Evolutionary conservation across 176 grass and related monocot genomes (phyloP).

Genomic region (Oryza glumipatula): DNA sequence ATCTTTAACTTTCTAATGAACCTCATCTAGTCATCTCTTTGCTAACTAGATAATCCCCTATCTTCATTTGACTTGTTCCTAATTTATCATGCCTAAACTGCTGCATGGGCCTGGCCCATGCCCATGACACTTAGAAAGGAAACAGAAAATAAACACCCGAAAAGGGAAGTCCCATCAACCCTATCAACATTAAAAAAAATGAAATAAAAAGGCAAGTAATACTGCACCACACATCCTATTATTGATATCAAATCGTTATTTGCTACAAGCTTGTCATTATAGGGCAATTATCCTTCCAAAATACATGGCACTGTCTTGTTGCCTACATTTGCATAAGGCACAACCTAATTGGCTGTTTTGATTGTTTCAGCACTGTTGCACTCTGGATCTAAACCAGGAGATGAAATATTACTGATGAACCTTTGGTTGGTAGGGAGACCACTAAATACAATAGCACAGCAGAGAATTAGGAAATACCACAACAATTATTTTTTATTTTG

Average conservation of each 20-base stretch:
- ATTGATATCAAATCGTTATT: neutral
- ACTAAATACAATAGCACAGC: neutral
- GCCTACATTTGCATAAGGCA: neutral
- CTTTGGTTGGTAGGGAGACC: neutral
- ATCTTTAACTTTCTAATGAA: no score
- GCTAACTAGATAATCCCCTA: no score
- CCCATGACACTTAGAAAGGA: neutral
- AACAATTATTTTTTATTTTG: neutral
- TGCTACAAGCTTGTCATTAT: no score
- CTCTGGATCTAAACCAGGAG: slow-evolving; percentile 11
- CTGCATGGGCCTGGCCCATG: no score
- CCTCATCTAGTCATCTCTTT: no score
- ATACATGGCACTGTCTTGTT: slow-evolving; percentile 3
- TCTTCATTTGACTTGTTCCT: no score
- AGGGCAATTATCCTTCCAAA: neutral
- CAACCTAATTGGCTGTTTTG: neutral
- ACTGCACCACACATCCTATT: neutral
- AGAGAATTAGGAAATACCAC: slow-evolving; percentile 1
- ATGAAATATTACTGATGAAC: neutral
- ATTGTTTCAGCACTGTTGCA: neutral
- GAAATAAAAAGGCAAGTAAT: no score
- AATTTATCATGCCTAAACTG: no score
- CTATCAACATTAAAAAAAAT: neutral
- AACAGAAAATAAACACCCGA: slow-evolving; percentile 9
- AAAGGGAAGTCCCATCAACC: neutral